Evolutionary conservation across 306 rosid genomes (phyloP), one percentile per base, ranked within the genome.

Genomic region (Castanea mollissima): DNA sequence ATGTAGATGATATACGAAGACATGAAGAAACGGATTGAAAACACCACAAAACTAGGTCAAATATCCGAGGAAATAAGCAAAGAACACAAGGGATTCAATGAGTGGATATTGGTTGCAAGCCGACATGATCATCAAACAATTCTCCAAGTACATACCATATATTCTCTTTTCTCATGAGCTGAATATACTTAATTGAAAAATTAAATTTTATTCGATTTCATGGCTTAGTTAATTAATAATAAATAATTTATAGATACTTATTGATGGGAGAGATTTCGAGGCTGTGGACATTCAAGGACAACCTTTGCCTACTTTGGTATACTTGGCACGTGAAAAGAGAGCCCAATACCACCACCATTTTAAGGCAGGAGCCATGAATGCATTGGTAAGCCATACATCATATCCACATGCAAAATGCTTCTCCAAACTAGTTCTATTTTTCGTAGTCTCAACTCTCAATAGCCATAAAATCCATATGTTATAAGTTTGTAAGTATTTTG

Each of bases 281-380:
- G 70, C 13, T 15, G 21, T 64, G 41, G 70, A 64, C 38, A 64
- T 64, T 64, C 44, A 64, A 64, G 70, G 70, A 29, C 70, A 64
- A 64, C 70, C 46, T 64, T 31, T 64, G 44, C 70, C 70, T 14
- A 15, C 70, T 15, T 15, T 51, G 70, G 70, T 64, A 2, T 64
- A 64, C 70, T 31, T 64, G 20, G 70, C 70, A 64, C 70, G 70
- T 64, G 70, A 64, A 64, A 64, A 64, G 46, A 31, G 46, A 16
- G 11, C 70, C 38, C 70, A 64, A 5, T 31, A 11, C 58, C 58
- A 51, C 23, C 75, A 72, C 57, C 51, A 72, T 16, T 72, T 72
- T 38, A 72, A 72, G 51, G 75, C 75, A 25, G 75, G 75, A 44
- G 58, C 75, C 60, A 25, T 64, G 70, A 64, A 64, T 64, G 70